A percentile compares a stretch with the other conserved stretches of the same genome.
phyloP scores from a whole-genome alignment of 306 rosid genomes.

The Castanospermum australe region DNA sequence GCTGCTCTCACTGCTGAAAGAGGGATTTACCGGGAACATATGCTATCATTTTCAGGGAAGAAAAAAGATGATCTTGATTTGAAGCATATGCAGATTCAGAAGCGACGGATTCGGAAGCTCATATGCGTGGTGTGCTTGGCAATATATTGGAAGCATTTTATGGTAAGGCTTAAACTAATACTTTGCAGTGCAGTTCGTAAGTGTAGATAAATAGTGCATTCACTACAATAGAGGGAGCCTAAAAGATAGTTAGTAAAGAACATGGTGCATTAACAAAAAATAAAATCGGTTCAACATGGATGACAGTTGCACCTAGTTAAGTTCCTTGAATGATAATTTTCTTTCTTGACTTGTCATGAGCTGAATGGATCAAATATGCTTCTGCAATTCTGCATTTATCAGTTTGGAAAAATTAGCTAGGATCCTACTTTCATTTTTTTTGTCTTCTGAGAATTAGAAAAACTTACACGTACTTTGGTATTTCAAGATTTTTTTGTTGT shows the following conservation, averaged over 20 bases:
- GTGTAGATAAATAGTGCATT: background rate
- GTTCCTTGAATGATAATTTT: background rate
- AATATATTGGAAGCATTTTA: conserved; percentile 76
- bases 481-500: background rate
- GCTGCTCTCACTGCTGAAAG: conserved; percentile 65
- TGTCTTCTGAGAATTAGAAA: background rate
- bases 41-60: conserved; percentile 59
- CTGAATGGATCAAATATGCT: background rate
- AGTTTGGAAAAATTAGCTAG: background rate
- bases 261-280: background rate
- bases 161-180: conserved; percentile 53
- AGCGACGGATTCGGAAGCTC: conserved; percentile 61
- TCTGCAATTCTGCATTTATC: background rate
- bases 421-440: background rate
- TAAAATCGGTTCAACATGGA: background rate
- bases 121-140: conserved; percentile 61
- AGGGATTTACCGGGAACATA: conserved; percentile 48
- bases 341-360: background rate
- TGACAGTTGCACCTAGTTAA: background rate
- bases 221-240: background rate
- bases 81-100: conserved; percentile 28
- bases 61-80: conserved; percentile 70
- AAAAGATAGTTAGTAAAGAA: background rate
- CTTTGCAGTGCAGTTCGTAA: background rate
- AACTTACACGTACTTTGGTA: background rate